Percentiles rank a stretch among this genome's conserved stretches.
Conservation (phyloP, 257 asterid genomes). For the Nicotiana noctiflora region DNA sequence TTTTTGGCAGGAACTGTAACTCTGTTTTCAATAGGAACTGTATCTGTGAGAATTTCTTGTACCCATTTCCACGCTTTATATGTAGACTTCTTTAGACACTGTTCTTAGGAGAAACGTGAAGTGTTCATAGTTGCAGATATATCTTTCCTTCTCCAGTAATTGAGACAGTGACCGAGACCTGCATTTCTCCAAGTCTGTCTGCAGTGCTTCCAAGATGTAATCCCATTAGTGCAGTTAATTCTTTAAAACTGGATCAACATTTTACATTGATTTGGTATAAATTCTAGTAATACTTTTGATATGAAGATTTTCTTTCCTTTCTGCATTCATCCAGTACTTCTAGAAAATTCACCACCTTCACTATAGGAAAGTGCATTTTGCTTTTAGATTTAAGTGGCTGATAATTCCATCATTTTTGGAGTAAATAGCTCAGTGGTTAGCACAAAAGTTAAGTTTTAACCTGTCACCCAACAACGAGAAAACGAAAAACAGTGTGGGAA, state of each 20-base stretch:
- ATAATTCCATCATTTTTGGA: background rate
- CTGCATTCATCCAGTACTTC: too few species aligned
- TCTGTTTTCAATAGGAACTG: background rate
- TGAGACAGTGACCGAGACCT: background rate
- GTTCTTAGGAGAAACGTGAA: background rate
- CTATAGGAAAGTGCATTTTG: too few species aligned
- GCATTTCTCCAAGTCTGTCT: background rate
- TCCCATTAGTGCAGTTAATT: too few species aligned
- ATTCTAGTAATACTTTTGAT: too few species aligned
- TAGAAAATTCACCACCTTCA: too few species aligned
- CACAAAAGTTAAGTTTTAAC: background rate
- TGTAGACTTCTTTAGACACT: background rate
- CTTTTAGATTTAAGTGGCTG: background rate
- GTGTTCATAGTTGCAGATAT: background rate
- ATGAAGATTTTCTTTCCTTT: too few species aligned
- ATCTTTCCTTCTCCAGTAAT: background rate
- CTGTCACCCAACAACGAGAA: background rate
- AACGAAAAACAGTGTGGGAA: background rate
- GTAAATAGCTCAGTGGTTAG: background rate
- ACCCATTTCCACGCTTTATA: background rate
- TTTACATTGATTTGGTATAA: too few species aligned
- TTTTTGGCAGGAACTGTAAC: background rate
- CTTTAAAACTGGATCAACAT: too few species aligned
- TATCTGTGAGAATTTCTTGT: background rate
- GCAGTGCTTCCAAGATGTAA: background rate